Percentiles rank a stretch among this genome's conserved stretches.
These are phyloP conservation scores for Cadophora malorum DNA, from an alignment of 2,329 filamentous ascomycete genomes.

Conservation along the genomic window DNA sequence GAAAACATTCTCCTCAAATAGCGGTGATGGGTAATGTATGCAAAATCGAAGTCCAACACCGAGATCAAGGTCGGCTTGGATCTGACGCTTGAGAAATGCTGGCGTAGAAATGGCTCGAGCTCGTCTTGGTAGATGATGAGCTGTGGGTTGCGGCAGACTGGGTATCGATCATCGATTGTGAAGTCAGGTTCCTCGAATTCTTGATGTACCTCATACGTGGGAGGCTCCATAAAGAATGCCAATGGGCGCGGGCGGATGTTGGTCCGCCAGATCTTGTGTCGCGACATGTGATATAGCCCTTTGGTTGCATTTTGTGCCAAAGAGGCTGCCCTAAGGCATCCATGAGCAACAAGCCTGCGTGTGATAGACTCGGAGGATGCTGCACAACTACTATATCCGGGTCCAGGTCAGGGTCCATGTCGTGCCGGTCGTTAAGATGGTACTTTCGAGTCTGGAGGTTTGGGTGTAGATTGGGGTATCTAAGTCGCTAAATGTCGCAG, in stretches of 20 bases:
- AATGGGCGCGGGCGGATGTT: background rate
- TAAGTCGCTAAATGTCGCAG: background rate
- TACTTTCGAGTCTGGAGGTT: background rate
- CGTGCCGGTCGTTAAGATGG: background rate
- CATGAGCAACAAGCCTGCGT: background rate
- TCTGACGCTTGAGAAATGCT: background rate
- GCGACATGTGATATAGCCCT: background rate
- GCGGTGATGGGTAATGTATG: background rate
- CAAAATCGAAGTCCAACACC: background rate
- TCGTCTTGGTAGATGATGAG: background rate
- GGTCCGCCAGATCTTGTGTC: background rate
- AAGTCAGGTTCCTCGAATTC: too few species aligned
- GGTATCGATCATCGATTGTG: too few species aligned
- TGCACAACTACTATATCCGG: background rate
- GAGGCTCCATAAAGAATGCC: background rate
- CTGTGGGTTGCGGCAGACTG: background rate
- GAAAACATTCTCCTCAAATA: background rate
- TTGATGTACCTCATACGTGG: background rate
- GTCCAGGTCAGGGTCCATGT: background rate
- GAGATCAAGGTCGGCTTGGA: background rate
- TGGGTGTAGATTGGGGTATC: conserved; percentile 4
- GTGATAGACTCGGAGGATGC: background rate
- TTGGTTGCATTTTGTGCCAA: background rate
- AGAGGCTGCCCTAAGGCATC: background rate
- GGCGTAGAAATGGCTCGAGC: background rate